phyloP scores from a whole-genome alignment of 257 asterid species.

The Penstemon barbatus region DNA sequence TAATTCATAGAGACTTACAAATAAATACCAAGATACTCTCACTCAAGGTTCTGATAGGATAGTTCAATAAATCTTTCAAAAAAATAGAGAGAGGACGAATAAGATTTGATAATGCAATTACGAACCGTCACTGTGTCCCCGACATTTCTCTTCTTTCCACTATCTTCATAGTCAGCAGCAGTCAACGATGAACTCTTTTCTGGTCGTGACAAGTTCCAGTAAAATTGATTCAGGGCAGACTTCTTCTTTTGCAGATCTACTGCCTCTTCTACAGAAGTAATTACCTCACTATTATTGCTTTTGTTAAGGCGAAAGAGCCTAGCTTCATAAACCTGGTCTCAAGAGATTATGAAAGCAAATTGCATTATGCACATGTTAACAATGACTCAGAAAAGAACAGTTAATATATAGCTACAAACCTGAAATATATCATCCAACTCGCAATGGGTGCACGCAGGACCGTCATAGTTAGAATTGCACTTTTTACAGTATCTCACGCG shows the following conservation, averaged over 20 bases:
- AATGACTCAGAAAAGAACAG: conserved; percentile 8
- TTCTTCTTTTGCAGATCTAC: conserved; percentile 75
- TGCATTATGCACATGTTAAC: conserved; percentile 14
- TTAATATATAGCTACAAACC: conserved; percentile 47
- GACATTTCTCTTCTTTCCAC: conserved; percentile 73
- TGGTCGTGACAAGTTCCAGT: conserved; percentile 66
- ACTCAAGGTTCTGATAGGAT: conserved; percentile 1
- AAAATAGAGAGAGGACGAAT: neutral
- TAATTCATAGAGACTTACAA: neutral
- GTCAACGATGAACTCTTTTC: conserved; percentile 47
- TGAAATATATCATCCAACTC: conserved; percentile 92
- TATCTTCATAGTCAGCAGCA: conserved; percentile 45
- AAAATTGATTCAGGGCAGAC: conserved; percentile 72
- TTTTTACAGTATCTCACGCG: conserved; percentile 81
- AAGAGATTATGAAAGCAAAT: conserved; percentile 24
- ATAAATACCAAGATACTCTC: neutral
- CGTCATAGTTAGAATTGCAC: conserved; percentile 73
- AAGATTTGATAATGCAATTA: conserved; percentile 31
- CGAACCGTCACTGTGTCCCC: conserved; percentile 80
- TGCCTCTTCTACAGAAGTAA: conserved; percentile 89
- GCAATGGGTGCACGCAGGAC: conserved; percentile 84
- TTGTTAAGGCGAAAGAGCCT: conserved; percentile 84
- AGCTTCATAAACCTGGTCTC: conserved; percentile 81
- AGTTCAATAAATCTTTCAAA: conserved; percentile 5
- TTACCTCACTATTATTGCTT: conserved; percentile 63